phyloP scores from a whole-genome alignment of 108 stramenopile species.

The Conticribra guillardii region DNA sequence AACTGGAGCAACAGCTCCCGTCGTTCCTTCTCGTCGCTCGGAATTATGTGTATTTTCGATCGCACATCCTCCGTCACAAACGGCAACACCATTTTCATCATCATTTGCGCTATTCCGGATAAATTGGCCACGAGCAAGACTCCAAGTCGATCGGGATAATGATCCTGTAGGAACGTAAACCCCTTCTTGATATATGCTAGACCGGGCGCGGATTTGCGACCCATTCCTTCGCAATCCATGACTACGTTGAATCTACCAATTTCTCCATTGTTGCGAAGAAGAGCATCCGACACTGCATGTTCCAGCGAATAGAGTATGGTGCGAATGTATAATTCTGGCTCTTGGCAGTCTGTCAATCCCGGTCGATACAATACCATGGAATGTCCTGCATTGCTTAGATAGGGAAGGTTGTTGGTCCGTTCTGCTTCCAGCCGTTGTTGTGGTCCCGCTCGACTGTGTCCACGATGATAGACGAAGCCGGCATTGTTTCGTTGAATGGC shows the following conservation, averaged over 20 bases:
- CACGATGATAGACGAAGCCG: slow-evolving; percentile 65
- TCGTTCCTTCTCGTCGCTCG: slow-evolving; percentile 42
- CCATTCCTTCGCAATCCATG: slow-evolving; percentile 57
- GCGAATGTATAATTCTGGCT: slow-evolving; percentile 52
- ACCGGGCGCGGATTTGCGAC: slow-evolving; percentile 47
- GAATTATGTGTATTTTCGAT: slow-evolving; percentile 72
- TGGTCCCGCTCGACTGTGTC: slow-evolving; percentile 50
- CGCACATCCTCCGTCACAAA: slow-evolving; percentile 74
- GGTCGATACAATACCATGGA: slow-evolving; percentile 71
- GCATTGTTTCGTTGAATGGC: slow-evolving; percentile 56
- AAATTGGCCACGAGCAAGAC: slow-evolving; percentile 65
- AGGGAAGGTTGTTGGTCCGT: slow-evolving; percentile 11
- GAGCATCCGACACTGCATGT: slow-evolving; percentile 57
- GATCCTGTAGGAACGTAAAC: slow-evolving; percentile 75
- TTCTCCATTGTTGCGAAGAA: slow-evolving; percentile 50
- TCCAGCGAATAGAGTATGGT: slow-evolving; percentile 61
- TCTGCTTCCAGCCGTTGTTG: slow-evolving; percentile 18
- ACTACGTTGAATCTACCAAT: slow-evolving; percentile 77
- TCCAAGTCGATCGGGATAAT: slow-evolving; percentile 76
- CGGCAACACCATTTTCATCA: slow-evolving; percentile 64
- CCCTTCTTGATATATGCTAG: slow-evolving; percentile 51
- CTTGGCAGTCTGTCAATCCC: slow-evolving; percentile 25
- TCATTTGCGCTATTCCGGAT: slow-evolving; percentile 55
- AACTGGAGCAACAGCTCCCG: slow-evolving; percentile 55
- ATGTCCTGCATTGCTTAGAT: slow-evolving; percentile 41